phyloP scores from a whole-genome alignment of 208 protist genomes.

The Balamuthia mandrillaris region DNA sequence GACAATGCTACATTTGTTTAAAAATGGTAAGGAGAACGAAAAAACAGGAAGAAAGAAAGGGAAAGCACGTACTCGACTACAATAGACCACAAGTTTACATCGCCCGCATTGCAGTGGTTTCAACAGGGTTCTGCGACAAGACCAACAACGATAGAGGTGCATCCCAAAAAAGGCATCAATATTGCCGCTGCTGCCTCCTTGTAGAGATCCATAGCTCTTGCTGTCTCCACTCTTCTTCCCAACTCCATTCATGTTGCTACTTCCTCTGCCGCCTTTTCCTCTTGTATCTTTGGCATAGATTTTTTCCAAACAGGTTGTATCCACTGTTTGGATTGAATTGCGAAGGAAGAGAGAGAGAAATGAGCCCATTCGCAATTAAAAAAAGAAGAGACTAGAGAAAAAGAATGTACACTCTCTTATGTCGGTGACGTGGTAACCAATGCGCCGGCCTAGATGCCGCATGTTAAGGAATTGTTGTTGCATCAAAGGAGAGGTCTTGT shows the following conservation, averaged over 20 bases:
- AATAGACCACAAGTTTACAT: conserved; percentile 20
- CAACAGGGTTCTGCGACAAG: conserved; percentile 8
- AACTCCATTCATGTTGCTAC: no score
- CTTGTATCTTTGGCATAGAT: conserved; percentile 23
- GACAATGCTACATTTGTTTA: no score
- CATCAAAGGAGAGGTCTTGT: background rate
- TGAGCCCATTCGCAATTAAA: background rate
- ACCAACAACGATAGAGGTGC: conserved; percentile 26
- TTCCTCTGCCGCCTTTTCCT: no score
- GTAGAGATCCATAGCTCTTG: no score
- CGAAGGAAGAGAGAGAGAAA: background rate
- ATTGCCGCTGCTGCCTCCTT: background rate
- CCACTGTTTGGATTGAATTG: background rate
- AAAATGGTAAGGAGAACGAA: no score
- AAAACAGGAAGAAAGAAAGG: background rate
- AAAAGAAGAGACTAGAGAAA: background rate
- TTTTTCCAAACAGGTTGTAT: background rate
- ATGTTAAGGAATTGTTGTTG: conserved; percentile 19
- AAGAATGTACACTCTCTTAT: background rate
- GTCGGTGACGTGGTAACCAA: conserved; percentile 37
- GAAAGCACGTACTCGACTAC: conserved; percentile 2
- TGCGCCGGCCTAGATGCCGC: conserved; percentile 21
- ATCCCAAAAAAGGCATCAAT: conserved; percentile 24
- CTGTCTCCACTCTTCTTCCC: no score
- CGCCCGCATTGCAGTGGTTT: conserved; percentile 35